A percentile compares a stretch with the other conserved stretches of the same genome.
phyloP scores from a whole-genome alignment of 2,329 filamentous ascomycete species.

The Epichloe festucae region DNA sequence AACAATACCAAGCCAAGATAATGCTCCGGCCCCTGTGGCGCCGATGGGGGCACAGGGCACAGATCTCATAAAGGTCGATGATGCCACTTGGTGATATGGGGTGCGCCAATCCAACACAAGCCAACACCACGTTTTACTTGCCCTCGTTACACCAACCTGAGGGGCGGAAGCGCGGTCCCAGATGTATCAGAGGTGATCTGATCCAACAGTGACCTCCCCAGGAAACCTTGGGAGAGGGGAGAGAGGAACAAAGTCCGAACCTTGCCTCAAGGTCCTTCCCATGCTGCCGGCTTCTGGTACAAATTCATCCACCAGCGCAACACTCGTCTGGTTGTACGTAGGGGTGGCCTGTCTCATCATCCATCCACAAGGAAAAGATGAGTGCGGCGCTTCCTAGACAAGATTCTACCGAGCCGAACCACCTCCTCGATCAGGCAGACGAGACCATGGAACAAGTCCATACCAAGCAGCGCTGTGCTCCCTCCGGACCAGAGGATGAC shows the following conservation, averaged over 20 bases:
- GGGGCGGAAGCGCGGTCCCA: background rate
- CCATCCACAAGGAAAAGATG: background rate
- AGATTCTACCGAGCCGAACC: slow-evolving; percentile 3
- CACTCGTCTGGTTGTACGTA: background rate
- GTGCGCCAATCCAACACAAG: background rate
- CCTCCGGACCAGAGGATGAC: background rate
- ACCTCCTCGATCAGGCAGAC: slow-evolving; percentile 1
- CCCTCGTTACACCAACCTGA: background rate
- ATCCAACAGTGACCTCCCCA: too few relatives aligned
- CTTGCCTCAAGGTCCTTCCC: too few relatives aligned
- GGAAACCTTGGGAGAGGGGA: too few relatives aligned
- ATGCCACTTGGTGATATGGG: background rate
- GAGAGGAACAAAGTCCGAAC: too few relatives aligned
- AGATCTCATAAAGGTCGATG: slow-evolving; percentile 1
- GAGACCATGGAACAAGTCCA: background rate
- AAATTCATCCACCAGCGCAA: background rate
- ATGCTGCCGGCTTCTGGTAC: background rate
- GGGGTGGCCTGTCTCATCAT: background rate
- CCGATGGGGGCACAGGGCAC: background rate
- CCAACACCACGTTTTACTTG: background rate
- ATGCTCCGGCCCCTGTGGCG: background rate
- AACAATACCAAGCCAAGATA: slow-evolving; percentile 1
- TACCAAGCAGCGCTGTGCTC: background rate
- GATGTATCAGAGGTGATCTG: background rate
- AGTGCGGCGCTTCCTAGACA: background rate